A percentile compares a stretch with the other conserved stretches of the same genome.
These are phyloP conservation scores for Barnettozyma vustinii DNA, from an alignment of 805 yeast species.

Conservation along the genomic window DNA sequence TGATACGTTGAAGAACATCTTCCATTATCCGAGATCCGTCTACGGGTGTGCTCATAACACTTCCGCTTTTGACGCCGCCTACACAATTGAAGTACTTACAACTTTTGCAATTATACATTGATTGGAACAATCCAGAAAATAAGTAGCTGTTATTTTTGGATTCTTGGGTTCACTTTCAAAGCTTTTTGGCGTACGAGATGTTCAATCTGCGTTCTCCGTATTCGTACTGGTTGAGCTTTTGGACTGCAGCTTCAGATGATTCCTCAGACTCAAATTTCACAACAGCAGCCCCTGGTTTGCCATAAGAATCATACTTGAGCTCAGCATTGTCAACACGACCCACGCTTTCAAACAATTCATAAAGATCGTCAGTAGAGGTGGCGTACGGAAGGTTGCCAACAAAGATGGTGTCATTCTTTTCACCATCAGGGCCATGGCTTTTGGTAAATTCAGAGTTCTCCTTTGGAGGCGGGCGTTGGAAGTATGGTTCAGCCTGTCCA, in stretches of 20 bases:
- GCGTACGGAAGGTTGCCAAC: slow-evolving; percentile 83
- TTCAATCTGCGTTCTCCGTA: slow-evolving; percentile 77
- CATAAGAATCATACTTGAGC: slow-evolving; percentile 53
- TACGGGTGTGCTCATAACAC: background rate
- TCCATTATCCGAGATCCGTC: background rate
- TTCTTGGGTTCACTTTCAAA: background rate
- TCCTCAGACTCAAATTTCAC: slow-evolving; percentile 65
- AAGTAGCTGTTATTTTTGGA: background rate
- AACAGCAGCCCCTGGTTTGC: slow-evolving; percentile 83
- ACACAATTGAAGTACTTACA: background rate
- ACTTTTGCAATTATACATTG: background rate
- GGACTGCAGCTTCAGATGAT: slow-evolving; percentile 69
- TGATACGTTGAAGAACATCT: too few species aligned
- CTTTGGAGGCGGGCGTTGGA: background rate
- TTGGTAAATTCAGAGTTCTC: slow-evolving; percentile 49
- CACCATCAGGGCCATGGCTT: slow-evolving; percentile 59
- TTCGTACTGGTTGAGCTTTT: slow-evolving; percentile 68
- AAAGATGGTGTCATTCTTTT: slow-evolving; percentile 53
- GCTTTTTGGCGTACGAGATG: slow-evolving; percentile 54
- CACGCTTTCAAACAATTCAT: slow-evolving; percentile 78
- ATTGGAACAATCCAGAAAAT: background rate
- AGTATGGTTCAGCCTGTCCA: slow-evolving; percentile 1
- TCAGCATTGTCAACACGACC: slow-evolving; percentile 76
- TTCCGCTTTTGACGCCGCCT: too few species aligned
- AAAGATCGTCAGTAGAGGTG: slow-evolving; percentile 79